These are phyloP conservation scores for Schizophyllum amplum DNA, from an alignment of 1,284 basidiomycete species.

Conservation along the genomic window DNA sequence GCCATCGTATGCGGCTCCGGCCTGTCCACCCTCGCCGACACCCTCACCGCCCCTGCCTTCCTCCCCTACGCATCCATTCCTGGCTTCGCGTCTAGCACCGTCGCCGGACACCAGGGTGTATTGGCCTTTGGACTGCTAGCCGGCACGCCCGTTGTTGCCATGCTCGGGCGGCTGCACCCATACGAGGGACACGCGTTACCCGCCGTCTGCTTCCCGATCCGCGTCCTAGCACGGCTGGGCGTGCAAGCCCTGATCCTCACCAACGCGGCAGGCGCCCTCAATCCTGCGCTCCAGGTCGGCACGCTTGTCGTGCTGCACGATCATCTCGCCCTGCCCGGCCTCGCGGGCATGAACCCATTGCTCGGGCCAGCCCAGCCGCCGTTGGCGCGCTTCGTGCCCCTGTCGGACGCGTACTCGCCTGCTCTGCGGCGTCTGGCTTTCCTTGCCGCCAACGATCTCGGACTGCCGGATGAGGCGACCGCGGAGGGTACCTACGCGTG, in stretches of 20 bases:
- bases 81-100: constrained; percentile 70
- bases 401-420: constrained; percentile 73
- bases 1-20: constrained; percentile 78
- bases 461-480: constrained; percentile 34
- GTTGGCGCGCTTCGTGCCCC: constrained; percentile 66
- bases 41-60: constrained; percentile 43
- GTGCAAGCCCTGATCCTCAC: constrained; percentile 73
- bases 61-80: constrained; percentile 56
- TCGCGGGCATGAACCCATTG: constrained; percentile 73
- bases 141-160: constrained; percentile 69
- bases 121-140: constrained; percentile 70
- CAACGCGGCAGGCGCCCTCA: constrained; percentile 77
- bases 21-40: constrained; percentile 54
- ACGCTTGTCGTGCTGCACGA: constrained; percentile 80
- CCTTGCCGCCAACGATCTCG: constrained; percentile 55
- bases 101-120: constrained; percentile 67
- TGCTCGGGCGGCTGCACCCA: constrained; percentile 82
- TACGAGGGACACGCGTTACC: constrained; percentile 72
- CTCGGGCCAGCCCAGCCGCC: constrained; percentile 56
- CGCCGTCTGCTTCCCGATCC: constrained; percentile 69
- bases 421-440: constrained; percentile 62
- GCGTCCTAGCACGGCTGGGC: constrained; percentile 68
- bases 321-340: constrained; percentile 72
- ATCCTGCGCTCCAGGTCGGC: constrained; percentile 65
- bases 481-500: constrained; percentile 80